Percentiles rank a stretch among this genome's conserved stretches.
phyloP scores from a whole-genome alignment of 768 basidiomycete species.

The Butyriboletus loyo region DNA sequence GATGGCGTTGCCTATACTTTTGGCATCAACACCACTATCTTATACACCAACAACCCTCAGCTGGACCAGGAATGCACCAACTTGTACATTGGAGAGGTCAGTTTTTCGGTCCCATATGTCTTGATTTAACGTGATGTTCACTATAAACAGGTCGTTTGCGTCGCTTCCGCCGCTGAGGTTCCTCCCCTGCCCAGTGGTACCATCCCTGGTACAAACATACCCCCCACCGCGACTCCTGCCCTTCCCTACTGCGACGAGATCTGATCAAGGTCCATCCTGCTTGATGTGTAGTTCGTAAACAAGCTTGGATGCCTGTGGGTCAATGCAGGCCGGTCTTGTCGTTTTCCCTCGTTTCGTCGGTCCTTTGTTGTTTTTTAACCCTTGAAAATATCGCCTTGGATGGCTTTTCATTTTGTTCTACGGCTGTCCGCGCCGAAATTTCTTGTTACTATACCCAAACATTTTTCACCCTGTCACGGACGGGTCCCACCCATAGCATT shows the following conservation, averaged over 20 bases:
- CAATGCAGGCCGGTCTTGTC: slow-evolving; percentile 29
- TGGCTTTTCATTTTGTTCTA: background rate
- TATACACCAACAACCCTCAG: slow-evolving; percentile 74
- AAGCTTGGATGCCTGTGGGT: slow-evolving; percentile 10
- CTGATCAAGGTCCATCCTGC: background rate
- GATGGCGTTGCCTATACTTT: slow-evolving; percentile 39
- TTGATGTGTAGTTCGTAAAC: background rate
- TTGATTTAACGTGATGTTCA: background rate
- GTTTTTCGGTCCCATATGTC: slow-evolving; percentile 12
- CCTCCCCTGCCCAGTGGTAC: slow-evolving; percentile 44
- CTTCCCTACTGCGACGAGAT: slow-evolving; percentile 51
- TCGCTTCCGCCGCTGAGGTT: slow-evolving; percentile 36
- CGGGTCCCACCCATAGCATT: slow-evolving; percentile 8
- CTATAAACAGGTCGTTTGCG: slow-evolving; percentile 50
- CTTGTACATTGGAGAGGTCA: slow-evolving; percentile 74
- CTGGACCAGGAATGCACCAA: slow-evolving; percentile 55
- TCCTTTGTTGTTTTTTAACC: background rate
- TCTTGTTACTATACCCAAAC: slow-evolving; percentile 26
- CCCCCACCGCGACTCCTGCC: slow-evolving; percentile 31
- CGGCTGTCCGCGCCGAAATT: background rate
- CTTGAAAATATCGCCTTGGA: slow-evolving; percentile 1
- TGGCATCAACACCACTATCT: slow-evolving; percentile 50
- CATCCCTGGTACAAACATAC: slow-evolving; percentile 26
- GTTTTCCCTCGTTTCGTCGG: slow-evolving; percentile 5
- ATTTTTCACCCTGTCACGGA: slow-evolving; percentile 1